Conservation (phyloP, 768 basidiomycete species). For the Podaxis sp. region DNA sequence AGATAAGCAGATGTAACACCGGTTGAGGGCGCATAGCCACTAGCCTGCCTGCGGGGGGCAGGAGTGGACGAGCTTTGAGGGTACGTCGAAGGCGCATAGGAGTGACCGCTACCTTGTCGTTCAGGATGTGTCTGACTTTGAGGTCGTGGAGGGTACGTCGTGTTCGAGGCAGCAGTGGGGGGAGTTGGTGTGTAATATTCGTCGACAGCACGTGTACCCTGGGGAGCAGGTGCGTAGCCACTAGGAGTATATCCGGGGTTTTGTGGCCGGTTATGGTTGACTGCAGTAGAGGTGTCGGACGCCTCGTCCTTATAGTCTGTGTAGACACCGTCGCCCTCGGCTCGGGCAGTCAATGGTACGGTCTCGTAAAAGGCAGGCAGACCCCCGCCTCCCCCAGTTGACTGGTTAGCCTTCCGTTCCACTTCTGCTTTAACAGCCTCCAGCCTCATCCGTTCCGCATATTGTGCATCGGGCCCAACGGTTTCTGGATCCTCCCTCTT, state of each 20-base stretch:
- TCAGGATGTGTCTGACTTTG: conserved; percentile 30
- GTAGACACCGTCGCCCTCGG: conserved; percentile 57
- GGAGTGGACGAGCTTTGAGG: conserved; percentile 14
- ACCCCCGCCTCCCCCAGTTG: conserved; percentile 55
- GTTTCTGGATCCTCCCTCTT: conserved; percentile 39
- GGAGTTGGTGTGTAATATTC: conserved; percentile 57
- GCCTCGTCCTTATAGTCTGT: conserved; percentile 45
- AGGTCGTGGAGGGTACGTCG: conserved; percentile 48
- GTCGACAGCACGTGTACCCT: conserved; percentile 71
- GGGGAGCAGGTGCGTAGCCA: conserved; percentile 65
- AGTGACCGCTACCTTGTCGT: conserved; percentile 37
- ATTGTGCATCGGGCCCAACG: conserved; percentile 25
- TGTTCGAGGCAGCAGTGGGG: conserved; percentile 27
- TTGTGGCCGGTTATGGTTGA: conserved; percentile 28
- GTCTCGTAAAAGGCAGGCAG: conserved; percentile 76
- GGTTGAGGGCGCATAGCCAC: conserved; percentile 23
- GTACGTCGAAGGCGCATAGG: conserved; percentile 39
- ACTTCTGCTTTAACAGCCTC: conserved; percentile 87
- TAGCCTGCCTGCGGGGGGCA: conserved; percentile 20
- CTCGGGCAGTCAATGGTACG: conserved; percentile 63
- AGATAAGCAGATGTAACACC: background rate
- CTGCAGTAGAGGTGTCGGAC: conserved; percentile 26
- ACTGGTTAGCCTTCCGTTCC: conserved; percentile 73
- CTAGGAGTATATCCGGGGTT: conserved; percentile 37
- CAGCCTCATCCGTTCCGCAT: conserved; percentile 70